Evolutionary conservation across 2,329 filamentous ascomycete species (phyloP).

Genomic region (Sarocladium kiliense): DNA sequence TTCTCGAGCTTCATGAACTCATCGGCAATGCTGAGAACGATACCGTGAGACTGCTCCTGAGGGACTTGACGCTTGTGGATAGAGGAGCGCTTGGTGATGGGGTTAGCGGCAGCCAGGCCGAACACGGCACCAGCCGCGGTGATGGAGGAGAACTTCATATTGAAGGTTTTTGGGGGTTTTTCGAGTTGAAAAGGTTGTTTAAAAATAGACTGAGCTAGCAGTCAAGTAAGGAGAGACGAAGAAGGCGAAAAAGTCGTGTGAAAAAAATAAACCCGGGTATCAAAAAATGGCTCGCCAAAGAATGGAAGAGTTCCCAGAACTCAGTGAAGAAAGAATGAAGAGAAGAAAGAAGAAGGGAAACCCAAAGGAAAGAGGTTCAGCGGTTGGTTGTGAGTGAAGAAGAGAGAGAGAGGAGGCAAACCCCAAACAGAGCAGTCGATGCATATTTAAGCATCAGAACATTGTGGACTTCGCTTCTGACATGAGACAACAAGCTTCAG

Average conservation of each 20-base stretch:
- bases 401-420: neutral
- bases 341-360: neutral
- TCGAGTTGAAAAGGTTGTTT: neutral
- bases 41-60: conserved; percentile 51
- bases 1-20: conserved; percentile 41
- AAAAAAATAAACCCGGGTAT: conserved; percentile 6
- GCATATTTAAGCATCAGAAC: conserved; percentile 4
- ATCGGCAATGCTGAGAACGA: conserved; percentile 40
- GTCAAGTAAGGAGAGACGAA: neutral
- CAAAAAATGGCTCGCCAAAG: conserved; percentile 3
- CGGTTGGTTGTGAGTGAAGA: neutral
- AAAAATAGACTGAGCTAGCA: conserved; percentile 5
- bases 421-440: neutral
- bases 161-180: neutral
- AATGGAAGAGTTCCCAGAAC: conserved; percentile 11
- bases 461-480: neutral
- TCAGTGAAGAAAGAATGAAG: neutral
- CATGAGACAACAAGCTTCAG: neutral
- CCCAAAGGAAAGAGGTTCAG: conserved; percentile 7
- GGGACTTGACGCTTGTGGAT: conserved; percentile 39
- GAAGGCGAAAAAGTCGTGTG: neutral
- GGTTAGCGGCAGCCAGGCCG: conserved; percentile 15
- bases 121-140: conserved; percentile 11
- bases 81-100: conserved; percentile 10
- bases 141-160: conserved; percentile 15